These are phyloP conservation scores for Baudoinia panamericana DNA, from an alignment of 495 filamentous ascomycete genomes.

Conservation along the genomic window DNA sequence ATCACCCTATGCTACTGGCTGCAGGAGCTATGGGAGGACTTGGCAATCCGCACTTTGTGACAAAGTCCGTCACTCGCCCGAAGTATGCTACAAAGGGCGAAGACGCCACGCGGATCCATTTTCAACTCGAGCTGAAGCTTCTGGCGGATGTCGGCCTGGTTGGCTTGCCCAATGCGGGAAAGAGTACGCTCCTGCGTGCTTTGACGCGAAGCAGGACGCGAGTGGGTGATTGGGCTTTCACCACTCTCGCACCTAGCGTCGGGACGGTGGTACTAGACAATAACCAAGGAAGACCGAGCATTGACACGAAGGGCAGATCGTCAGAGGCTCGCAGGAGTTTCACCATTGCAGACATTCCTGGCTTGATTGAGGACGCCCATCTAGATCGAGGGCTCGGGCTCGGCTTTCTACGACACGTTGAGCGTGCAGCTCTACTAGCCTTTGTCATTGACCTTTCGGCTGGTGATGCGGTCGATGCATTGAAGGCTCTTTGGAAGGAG, in stretches of 20 bases:
- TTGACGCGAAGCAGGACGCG: slow-evolving; percentile 74
- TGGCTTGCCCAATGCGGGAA: slow-evolving; percentile 89
- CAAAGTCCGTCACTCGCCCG: slow-evolving; percentile 52
- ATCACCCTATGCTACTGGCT: slow-evolving; percentile 74
- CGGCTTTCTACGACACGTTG: slow-evolving; percentile 85
- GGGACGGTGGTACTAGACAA: slow-evolving; percentile 88
- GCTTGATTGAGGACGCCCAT: slow-evolving; percentile 79
- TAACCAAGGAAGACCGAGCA: slow-evolving; percentile 51
- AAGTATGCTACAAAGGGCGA: slow-evolving; percentile 84
- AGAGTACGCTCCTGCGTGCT: slow-evolving; percentile 80
- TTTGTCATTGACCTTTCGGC: slow-evolving; percentile 82
- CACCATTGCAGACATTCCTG: slow-evolving; percentile 92
- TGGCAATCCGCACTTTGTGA: slow-evolving; percentile 85
- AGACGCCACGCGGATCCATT: slow-evolving; percentile 55
- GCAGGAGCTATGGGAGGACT: slow-evolving; percentile 80
- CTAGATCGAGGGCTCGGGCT: slow-evolving; percentile 83
- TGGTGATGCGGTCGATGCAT: slow-evolving; percentile 61
- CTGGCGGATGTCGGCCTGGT: slow-evolving; percentile 91
- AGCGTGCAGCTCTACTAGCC: slow-evolving; percentile 79
- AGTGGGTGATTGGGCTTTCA: slow-evolving; percentile 93
- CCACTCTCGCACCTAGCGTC: slow-evolving; percentile 84
- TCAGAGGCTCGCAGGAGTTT: slow-evolving; percentile 54
- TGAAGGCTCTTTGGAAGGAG: slow-evolving; percentile 78
- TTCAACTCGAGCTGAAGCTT: slow-evolving; percentile 88
- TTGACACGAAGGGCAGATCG: slow-evolving; percentile 19